A percentile compares a stretch with the other conserved stretches of the same genome.
Evolutionary conservation across 108 stramenopile species (phyloP).

Genomic region (Schizochytrium sp.): DNA sequence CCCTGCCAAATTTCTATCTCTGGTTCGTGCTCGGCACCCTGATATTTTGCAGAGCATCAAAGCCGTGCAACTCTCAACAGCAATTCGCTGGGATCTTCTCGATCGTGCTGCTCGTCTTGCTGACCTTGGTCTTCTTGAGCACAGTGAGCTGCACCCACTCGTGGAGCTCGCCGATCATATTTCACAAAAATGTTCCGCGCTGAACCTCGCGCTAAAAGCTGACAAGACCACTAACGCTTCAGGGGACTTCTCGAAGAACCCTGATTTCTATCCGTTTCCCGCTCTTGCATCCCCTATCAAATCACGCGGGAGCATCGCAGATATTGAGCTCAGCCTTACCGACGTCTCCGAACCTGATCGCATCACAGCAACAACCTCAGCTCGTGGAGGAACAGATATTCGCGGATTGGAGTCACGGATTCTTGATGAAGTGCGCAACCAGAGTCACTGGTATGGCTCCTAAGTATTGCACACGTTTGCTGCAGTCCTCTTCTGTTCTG

Average conservation of each 20-base stretch:
- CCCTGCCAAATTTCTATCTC: conserved; percentile 41
- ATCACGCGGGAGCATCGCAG: neutral
- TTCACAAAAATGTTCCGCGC: neutral
- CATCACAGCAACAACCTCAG: neutral
- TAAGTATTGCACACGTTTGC: neutral
- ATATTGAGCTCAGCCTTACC: neutral
- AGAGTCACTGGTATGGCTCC: neutral
- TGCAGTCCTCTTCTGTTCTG: too few relatives aligned
- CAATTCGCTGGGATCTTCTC: conserved; percentile 31
- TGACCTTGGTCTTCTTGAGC: conserved; percentile 49
- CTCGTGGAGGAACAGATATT: neutral
- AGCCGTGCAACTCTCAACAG: conserved; percentile 26
- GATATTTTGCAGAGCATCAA: conserved; percentile 11
- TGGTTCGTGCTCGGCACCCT: conserved; percentile 10
- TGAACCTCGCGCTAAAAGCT: conserved; percentile 32
- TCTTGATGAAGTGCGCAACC: neutral
- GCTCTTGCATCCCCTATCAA: neutral
- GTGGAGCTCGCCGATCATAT: conserved; percentile 44
- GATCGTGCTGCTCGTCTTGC: neutral
- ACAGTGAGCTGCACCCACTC: neutral
- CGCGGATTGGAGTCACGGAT: neutral
- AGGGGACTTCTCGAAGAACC: conserved; percentile 49
- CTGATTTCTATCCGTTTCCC: conserved; percentile 35
- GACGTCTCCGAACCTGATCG: neutral
- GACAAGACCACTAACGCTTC: neutral